These are phyloP conservation scores for Penicillium sp. DNA, from an alignment of 2,329 filamentous ascomycete genomes.

Conservation along the genomic window DNA sequence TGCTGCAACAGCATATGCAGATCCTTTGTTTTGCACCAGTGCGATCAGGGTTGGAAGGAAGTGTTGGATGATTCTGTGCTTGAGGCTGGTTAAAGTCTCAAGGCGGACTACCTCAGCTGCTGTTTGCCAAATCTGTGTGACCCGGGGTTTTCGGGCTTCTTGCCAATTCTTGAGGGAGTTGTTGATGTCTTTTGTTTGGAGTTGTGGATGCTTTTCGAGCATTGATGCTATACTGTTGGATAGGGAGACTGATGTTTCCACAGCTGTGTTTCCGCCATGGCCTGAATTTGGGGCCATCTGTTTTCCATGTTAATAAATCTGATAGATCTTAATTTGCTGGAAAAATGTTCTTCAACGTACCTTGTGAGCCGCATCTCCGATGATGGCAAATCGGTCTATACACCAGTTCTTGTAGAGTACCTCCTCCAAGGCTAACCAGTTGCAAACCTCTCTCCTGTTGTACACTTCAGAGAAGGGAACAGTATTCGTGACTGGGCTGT, in stretches of 20 bases:
- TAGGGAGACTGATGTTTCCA: slow-evolving; percentile 8
- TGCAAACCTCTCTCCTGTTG: not conserved
- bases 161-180: not conserved
- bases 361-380: not conserved
- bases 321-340: not conserved
- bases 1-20: not conserved
- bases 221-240: slow-evolving; percentile 2
- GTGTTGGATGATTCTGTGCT: not conserved
- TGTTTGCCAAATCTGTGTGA: not conserved
- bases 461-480: not conserved
- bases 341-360: not conserved
- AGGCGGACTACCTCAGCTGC: not conserved
- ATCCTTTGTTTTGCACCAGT: not conserved
- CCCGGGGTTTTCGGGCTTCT: not conserved
- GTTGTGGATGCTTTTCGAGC: not conserved
- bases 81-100: not conserved
- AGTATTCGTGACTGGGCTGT: not conserved
- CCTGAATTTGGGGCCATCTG: slow-evolving; percentile 16
- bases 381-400: not conserved
- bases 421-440: not conserved
- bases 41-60: not conserved
- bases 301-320: not conserved
- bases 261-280: slow-evolving; percentile 14
- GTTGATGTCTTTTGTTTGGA: not conserved
- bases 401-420: not conserved